Percentiles rank a stretch among this genome's conserved stretches.
phyloP scores from a whole-genome alignment of 2,329 filamentous ascomycete species.

The Aspergillus fijiensis region DNA sequence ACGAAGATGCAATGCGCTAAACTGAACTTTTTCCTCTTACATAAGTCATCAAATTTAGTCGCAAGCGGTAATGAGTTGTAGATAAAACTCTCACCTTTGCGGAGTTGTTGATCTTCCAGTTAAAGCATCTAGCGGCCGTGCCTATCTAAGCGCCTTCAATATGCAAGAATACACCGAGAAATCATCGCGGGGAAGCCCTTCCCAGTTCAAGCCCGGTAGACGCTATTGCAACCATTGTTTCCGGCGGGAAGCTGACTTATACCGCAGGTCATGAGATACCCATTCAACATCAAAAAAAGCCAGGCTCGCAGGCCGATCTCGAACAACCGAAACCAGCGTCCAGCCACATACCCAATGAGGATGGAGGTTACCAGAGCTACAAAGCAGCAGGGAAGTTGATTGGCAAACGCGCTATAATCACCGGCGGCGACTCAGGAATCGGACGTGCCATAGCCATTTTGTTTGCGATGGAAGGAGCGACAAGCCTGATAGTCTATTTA shows the following conservation, averaged over 20 bases:
- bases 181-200: constrained; percentile 19
- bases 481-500: constrained; percentile 70
- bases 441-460: constrained; percentile 73
- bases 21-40: background rate
- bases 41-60: background rate
- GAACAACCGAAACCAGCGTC: constrained; percentile 58
- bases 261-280: constrained; percentile 51
- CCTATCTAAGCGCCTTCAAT: background rate
- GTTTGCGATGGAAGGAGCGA: constrained; percentile 78
- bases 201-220: constrained; percentile 37
- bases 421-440: constrained; percentile 77
- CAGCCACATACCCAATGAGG: constrained; percentile 65
- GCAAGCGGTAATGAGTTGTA: no score
- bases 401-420: constrained; percentile 75
- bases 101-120: background rate
- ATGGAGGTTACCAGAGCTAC: constrained; percentile 69
- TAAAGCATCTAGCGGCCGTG: background rate
- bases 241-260: background rate
- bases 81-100: no score
- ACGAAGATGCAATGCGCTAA: background rate
- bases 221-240: background rate
- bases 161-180: constrained; percentile 21
- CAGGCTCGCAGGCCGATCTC: constrained; percentile 58
- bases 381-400: constrained; percentile 72
- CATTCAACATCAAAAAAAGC: constrained; percentile 53